Conservation (phyloP, 2,329 filamentous ascomycete genomes). For the Setomelanomma holmii region DNA sequence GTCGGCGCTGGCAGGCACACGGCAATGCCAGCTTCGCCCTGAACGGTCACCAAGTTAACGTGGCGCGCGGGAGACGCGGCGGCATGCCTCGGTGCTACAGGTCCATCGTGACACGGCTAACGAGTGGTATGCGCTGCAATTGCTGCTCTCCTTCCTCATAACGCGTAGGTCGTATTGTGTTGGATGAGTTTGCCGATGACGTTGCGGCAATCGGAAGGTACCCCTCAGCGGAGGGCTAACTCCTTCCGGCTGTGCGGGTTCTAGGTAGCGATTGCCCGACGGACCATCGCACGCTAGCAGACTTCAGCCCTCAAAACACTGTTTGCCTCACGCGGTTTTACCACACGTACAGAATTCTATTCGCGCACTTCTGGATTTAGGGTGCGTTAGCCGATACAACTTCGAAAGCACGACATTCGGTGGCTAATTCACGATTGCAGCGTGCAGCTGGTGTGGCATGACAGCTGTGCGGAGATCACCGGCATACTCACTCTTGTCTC, state of each 20-base stretch:
- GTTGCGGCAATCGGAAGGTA: slow-evolving; percentile 14
- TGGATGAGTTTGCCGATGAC: slow-evolving; percentile 10
- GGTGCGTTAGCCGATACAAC: neutral
- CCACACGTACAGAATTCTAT: slow-evolving; percentile 3
- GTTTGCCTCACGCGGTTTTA: slow-evolving; percentile 7
- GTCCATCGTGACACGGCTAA: neutral
- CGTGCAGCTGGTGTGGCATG: neutral
- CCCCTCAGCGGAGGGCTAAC: slow-evolving; percentile 20
- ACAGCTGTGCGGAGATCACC: too few species aligned
- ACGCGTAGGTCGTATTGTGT: neutral
- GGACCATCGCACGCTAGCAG: slow-evolving; percentile 16
- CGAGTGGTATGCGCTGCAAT: neutral
- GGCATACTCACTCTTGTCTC: too few species aligned
- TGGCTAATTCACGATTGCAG: slow-evolving; percentile 8
- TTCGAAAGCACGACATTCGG: slow-evolving; percentile 24
- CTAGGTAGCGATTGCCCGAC: slow-evolving; percentile 21
- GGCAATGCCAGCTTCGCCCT: slow-evolving; percentile 1
- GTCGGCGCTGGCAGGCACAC: slow-evolving; percentile 8
- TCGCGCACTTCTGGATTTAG: neutral
- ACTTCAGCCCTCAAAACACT: slow-evolving; percentile 2
- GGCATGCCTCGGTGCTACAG: slow-evolving; percentile 10
- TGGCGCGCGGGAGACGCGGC: slow-evolving; percentile 12
- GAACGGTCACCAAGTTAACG: slow-evolving; percentile 5
- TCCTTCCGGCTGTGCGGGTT: slow-evolving; percentile 1
- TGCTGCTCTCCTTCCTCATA: neutral